Evolutionary conservation across 805 yeast genomes (phyloP), one percentile per base, ranked within the genome.

Genomic region (Komagataella pseudopastoris): DNA sequence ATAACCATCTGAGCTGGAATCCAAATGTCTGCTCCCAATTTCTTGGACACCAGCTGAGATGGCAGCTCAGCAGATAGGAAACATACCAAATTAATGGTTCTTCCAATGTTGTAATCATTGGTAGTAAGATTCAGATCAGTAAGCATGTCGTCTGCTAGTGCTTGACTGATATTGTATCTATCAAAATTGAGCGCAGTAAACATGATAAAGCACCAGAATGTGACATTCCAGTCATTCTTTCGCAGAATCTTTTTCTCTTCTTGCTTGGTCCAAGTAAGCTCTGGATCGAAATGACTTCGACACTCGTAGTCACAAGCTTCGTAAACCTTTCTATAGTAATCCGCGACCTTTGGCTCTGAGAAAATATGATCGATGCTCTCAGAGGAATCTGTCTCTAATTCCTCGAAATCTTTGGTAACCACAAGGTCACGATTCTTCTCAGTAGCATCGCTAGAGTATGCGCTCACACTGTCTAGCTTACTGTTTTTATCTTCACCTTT

Each of bases 31-130:
- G 84, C 77, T 12, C 88, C 88, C 43, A 82, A 50, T 51, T 70
- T 71, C 61, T 83, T 81, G n/a, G 84, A 76, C 36, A 82, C 68
- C 55, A 82, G 67, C 59, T 82, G 86, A 2, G 85, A 80, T 0
- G 88, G 88, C 10, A 82, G 61, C 60, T 83, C 88, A 16, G 83
- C 76, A 20, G 66, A 57, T 50, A 81, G 61, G 58, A 83, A 82
- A 48, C 75, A 68, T 6, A 78, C 67, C 54, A 71, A 66, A 57
- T 75, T 75, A 45, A 82, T 69, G 3, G 83, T 78, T 54, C 70
- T 74, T 20, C 85, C 88, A 45, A 69, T 60, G 61, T 83, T 83
- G 60, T 73, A 80, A 52, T 82, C 77, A 56, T 76, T 66, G 12
- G 83, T 79, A n/a, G 73, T 72, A 58, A 83, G 57, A 1, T 67